phyloP scores from a whole-genome alignment of 495 filamentous ascomycete species.

The Pseudomonodictys pantanalensis region DNA sequence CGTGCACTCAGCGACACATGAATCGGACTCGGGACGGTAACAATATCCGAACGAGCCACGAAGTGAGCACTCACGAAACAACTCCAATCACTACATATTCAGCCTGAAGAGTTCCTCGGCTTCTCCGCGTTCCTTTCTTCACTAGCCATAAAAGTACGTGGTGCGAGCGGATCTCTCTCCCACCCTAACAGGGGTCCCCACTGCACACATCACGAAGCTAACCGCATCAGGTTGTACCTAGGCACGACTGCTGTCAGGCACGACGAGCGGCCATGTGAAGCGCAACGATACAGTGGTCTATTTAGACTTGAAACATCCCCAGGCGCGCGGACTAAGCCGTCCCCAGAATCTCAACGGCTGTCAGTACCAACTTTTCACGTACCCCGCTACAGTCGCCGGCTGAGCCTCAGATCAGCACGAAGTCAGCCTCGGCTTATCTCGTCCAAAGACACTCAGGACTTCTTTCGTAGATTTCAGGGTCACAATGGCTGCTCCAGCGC shows the following conservation, averaged over 20 bases:
- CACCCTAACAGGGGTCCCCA: neutral
- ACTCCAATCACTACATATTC: no score
- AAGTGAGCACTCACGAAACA: neutral
- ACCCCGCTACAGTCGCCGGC: no score
- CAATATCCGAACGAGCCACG: neutral
- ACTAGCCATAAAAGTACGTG: no score
- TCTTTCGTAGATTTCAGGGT: neutral
- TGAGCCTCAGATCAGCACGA: neutral
- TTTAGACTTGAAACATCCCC: neutral
- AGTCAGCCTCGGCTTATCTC: no score
- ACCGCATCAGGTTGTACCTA: neutral
- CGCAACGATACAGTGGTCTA: neutral
- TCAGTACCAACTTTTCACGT: no score
- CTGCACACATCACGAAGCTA: neutral
- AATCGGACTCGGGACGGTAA: no score
- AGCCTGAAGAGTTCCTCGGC: no score
- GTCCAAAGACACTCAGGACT: neutral
- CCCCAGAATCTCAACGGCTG: neutral
- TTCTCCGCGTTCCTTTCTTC: no score
- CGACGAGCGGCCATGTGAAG: neutral
- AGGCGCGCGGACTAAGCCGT: neutral
- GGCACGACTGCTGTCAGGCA: neutral
- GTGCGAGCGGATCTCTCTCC: no score
- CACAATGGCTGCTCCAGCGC: constrained; percentile 75
- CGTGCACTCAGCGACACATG: no score